Conservation (phyloP, 176 grass and related monocot species). For the Hordeum vulgare region MorexV3_pseudomolecules_assembly NC_058523.1:491158615-491159114, state of each 20-base stretch:
- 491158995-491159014: background rate
- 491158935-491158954: background rate
- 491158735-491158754: background rate
- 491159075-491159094: slow-evolving; percentile 77
- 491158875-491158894: background rate
- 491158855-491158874: background rate
- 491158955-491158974: background rate
- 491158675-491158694: slow-evolving; percentile 61
- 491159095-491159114: slow-evolving; percentile 56
- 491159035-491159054: background rate
- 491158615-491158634: slow-evolving; percentile 78
- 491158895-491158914: background rate
- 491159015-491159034: background rate
- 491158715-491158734: slow-evolving; percentile 35
- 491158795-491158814: background rate
- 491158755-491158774: background rate
- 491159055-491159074: slow-evolving; percentile 77
- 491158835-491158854: background rate
- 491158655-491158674: slow-evolving; percentile 56
- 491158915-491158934: background rate
- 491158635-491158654: slow-evolving; percentile 66
- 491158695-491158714: slow-evolving; percentile 74
- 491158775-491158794: background rate
- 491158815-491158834: background rate
- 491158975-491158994: background rate